These are phyloP conservation scores for Penicillium sp. DNA, from an alignment of 2,329 filamentous ascomycete species.

Conservation along the genomic window DNA sequence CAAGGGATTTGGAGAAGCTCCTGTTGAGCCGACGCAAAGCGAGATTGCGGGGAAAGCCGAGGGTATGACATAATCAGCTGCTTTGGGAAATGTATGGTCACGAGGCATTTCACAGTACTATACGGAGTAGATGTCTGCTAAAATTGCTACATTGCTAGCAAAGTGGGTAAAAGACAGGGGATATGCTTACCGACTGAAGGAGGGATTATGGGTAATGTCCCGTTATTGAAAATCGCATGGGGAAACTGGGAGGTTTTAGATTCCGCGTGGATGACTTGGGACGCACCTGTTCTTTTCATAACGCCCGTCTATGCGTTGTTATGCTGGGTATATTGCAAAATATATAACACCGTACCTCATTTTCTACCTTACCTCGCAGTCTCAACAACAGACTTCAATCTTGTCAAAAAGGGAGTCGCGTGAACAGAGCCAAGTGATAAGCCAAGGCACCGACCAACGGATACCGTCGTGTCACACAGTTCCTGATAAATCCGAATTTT, in stretches of 20 bases:
- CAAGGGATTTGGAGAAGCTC: slow-evolving; percentile 10
- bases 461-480: too few relatives aligned
- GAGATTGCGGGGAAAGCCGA: slow-evolving; percentile 35
- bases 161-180: background rate
- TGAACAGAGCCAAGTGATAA: too few relatives aligned
- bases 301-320: background rate
- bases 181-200: background rate
- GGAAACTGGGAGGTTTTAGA: background rate
- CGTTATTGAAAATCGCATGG: background rate
- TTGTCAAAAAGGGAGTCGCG: too few relatives aligned
- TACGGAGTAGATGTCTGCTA: background rate
- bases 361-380: background rate
- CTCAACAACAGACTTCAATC: background rate
- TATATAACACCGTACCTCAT: too few relatives aligned
- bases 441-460: too few relatives aligned
- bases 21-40: slow-evolving; percentile 38
- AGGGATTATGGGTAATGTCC: too few relatives aligned
- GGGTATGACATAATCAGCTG: slow-evolving; percentile 8
- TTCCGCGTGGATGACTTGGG: background rate
- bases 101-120: background rate
- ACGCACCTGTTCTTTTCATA: background rate
- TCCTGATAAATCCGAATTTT: too few relatives aligned
- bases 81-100: background rate
- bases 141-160: background rate
- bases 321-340: background rate